phyloP scores from a whole-genome alignment of 257 asterid genomes.

The Lithospermum erythrorhizon region DNA sequence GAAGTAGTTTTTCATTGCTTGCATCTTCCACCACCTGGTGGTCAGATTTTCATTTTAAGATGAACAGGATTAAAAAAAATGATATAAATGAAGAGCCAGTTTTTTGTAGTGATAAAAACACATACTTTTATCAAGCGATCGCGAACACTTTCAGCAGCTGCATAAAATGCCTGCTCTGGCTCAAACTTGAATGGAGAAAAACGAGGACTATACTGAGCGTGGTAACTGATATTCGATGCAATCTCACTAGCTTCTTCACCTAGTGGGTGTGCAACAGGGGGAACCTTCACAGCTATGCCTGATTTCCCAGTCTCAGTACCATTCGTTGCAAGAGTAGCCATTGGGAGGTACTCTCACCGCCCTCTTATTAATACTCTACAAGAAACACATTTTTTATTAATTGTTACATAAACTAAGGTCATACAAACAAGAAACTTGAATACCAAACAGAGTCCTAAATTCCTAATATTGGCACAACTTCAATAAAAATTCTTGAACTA shows the following conservation, averaged over 20 bases:
- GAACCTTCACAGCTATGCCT: constrained; percentile 30
- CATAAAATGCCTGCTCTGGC: constrained; percentile 85
- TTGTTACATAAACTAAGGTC: background rate
- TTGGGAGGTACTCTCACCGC: constrained; percentile 7
- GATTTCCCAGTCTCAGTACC: constrained; percentile 20
- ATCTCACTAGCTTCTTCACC: constrained; percentile 55
- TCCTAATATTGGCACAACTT: too few species aligned
- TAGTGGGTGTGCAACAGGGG: constrained; percentile 65
- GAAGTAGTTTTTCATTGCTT: background rate
- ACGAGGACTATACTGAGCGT: constrained; percentile 82
- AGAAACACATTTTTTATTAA: background rate
- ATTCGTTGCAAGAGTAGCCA: constrained; percentile 35
- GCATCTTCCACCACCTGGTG: background rate
- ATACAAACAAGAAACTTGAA: background rate
- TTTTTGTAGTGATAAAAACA: background rate
- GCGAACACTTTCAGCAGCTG: constrained; percentile 93
- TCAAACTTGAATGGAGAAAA: constrained; percentile 88
- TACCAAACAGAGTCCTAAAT: too few species aligned
- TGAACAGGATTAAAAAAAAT: background rate
- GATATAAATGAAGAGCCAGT: background rate
- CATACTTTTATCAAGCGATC: constrained; percentile 79
- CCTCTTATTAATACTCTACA: constrained; percentile 1
- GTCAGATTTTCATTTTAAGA: too few species aligned
- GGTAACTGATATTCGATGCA: constrained; percentile 85
- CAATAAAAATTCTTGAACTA: too few species aligned